Evolutionary conservation across 225 moss, liverwort and hornwort species (phyloP).

Genomic region (Antitrichia curtipendula): DNA sequence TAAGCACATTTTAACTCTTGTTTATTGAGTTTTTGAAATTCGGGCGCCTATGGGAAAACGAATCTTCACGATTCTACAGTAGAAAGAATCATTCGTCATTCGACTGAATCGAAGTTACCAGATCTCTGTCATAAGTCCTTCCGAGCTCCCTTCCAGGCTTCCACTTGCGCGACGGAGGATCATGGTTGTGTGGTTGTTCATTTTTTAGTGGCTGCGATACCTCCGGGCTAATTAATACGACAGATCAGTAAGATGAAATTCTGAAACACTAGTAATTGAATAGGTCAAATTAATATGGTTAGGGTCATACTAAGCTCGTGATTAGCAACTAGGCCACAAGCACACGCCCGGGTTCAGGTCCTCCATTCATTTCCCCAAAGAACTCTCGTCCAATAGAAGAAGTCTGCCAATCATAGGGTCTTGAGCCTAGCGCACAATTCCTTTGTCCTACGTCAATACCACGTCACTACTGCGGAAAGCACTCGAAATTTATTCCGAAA

Average conservation of each 20-base stretch:
- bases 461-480: not conserved
- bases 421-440: not conserved
- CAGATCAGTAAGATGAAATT: not conserved
- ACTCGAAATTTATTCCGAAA: not conserved
- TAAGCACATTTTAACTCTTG: not conserved
- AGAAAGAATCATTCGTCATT: not conserved
- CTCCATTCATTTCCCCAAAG: not conserved
- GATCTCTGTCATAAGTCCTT: not conserved
- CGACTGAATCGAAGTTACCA: not conserved
- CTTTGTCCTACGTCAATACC: not conserved
- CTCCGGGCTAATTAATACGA: not conserved
- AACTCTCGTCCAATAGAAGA: not conserved
- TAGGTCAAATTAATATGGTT: not conserved
- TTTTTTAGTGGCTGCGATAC: not conserved
- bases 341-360: not conserved
- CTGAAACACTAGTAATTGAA: too few species aligned
- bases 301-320: not conserved
- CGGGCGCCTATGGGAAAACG: not conserved
- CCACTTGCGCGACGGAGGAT: not conserved
- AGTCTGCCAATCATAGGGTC: not conserved
- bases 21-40: not conserved
- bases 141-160: not conserved
- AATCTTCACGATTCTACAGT: not conserved
- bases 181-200: not conserved
- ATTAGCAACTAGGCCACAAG: not conserved